Percentiles rank a stretch among this genome's conserved stretches.
Conservation (phyloP, 139 green algal genomes). For the Haematococcus lacustris region DNA sequence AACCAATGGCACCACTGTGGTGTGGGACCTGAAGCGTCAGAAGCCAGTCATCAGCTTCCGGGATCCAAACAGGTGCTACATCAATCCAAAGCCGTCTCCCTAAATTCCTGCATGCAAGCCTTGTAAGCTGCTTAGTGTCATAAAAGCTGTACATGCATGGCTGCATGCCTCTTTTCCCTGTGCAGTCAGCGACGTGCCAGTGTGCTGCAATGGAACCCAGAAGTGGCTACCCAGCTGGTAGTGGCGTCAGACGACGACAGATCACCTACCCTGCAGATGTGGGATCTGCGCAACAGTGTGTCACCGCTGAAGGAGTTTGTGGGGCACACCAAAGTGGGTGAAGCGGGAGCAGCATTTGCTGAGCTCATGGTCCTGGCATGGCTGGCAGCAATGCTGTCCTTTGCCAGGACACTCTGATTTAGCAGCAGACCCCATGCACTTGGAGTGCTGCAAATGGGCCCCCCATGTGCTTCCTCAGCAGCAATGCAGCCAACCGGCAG, state of each 20-base stretch:
- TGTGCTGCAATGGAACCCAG: slow-evolving; percentile 88
- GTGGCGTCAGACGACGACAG: slow-evolving; percentile 93
- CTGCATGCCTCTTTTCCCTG: too few species aligned
- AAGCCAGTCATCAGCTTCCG: slow-evolving; percentile 83
- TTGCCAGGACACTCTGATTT: too few species aligned
- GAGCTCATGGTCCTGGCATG: too few species aligned
- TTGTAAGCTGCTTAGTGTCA: background rate
- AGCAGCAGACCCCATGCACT: too few species aligned
- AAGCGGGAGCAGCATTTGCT: too few species aligned
- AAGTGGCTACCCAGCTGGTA: slow-evolving; percentile 86
- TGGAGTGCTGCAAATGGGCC: too few species aligned
- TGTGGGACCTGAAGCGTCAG: slow-evolving; percentile 95
- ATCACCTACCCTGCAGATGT: slow-evolving; percentile 83
- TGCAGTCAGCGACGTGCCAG: slow-evolving; percentile 50
- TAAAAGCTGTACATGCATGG: slow-evolving; percentile 2
- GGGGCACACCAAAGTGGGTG: slow-evolving; percentile 72
- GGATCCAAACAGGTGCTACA: slow-evolving; percentile 62
- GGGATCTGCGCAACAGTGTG: slow-evolving; percentile 90
- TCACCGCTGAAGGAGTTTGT: slow-evolving; percentile 81
- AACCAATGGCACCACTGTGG: slow-evolving; percentile 60
- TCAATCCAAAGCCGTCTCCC: too few species aligned
- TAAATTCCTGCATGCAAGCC: slow-evolving; percentile 5
- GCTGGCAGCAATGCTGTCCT: too few species aligned
- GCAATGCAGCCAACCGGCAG: too few species aligned
- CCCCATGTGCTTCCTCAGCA: too few species aligned